phyloP scores from a whole-genome alignment of 176 grass and related monocot genomes.

The Zoysia japonica region DNA sequence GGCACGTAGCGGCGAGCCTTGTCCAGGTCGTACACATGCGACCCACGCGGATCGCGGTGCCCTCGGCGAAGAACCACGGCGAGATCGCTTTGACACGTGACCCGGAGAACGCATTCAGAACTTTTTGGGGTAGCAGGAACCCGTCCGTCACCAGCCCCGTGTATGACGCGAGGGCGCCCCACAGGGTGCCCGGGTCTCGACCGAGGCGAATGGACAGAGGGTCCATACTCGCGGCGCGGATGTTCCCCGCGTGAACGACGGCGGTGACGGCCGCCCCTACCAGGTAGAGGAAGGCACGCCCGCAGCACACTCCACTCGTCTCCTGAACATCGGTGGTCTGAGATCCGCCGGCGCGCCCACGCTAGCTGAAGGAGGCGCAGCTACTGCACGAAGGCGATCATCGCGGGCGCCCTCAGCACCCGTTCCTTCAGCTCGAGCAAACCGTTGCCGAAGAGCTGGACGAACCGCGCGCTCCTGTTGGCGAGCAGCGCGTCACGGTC shows the following conservation, averaged over 20 bases:
- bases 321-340: too few species aligned
- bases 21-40: background rate
- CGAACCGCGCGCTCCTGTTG: too few species aligned
- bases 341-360: too few species aligned
- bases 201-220: background rate
- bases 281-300: slow-evolving; percentile 30
- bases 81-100: background rate
- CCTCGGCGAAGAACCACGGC: slow-evolving; percentile 16
- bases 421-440: too few species aligned
- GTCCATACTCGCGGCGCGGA: background rate
- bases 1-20: background rate
- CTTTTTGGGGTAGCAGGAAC: slow-evolving; percentile 32
- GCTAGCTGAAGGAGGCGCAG: too few species aligned
- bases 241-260: background rate
- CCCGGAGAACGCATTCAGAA: background rate
- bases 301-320: too few species aligned
- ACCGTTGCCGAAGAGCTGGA: too few species aligned
- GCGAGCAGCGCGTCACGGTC: too few species aligned
- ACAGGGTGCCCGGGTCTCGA: background rate
- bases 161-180: slow-evolving; percentile 18
- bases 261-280: slow-evolving; percentile 14
- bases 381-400: too few species aligned
- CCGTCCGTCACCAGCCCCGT: slow-evolving; percentile 17
- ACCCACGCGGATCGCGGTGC: slow-evolving; percentile 14
- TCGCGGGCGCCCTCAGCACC: too few species aligned